These are phyloP conservation scores for Aspergillus sergii DNA, from an alignment of 2,329 filamentous ascomycete species.

Conservation along the genomic window DNA sequence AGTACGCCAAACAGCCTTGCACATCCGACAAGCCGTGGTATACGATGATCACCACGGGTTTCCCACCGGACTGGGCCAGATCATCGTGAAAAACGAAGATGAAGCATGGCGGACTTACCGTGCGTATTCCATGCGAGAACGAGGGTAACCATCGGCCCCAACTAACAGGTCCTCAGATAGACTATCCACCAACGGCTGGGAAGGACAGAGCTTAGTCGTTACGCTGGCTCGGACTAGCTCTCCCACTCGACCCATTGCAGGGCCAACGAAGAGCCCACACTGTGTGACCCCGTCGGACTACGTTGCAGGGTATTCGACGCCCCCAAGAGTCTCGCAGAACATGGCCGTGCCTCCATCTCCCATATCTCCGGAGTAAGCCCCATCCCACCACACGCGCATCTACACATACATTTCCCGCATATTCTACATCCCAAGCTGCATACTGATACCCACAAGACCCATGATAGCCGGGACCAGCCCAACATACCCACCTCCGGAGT, in stretches of 20 bases:
- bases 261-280: slow-evolving; percentile 43
- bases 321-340: slow-evolving; percentile 32
- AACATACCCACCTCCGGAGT: slow-evolving; percentile 30
- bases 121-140: slow-evolving; percentile 25
- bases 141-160: not conserved
- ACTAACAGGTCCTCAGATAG: slow-evolving; percentile 32
- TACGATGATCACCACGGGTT: slow-evolving; percentile 47
- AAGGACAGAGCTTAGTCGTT: slow-evolving; percentile 46
- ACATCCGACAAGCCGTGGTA: slow-evolving; percentile 48
- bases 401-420: not conserved
- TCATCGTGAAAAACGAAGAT: slow-evolving; percentile 49
- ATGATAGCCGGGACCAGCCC: slow-evolving; percentile 22
- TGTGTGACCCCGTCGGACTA: slow-evolving; percentile 31
- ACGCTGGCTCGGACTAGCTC: slow-evolving; percentile 44
- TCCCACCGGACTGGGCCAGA: slow-evolving; percentile 47
- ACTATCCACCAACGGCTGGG: slow-evolving; percentile 46
- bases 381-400: slow-evolving; percentile 18
- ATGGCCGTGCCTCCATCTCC: slow-evolving; percentile 37
- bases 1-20: slow-evolving; percentile 47
- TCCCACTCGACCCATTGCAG: slow-evolving; percentile 45
- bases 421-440: not conserved
- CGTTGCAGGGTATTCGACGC: slow-evolving; percentile 35
- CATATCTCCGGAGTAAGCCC: slow-evolving; percentile 38
- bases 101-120: slow-evolving; percentile 49
- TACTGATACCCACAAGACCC: slow-evolving; percentile 20